Base-by-base conservation (phyloP, 1,139 yeast genomes). In the Diutina ranongensis region DNA sequence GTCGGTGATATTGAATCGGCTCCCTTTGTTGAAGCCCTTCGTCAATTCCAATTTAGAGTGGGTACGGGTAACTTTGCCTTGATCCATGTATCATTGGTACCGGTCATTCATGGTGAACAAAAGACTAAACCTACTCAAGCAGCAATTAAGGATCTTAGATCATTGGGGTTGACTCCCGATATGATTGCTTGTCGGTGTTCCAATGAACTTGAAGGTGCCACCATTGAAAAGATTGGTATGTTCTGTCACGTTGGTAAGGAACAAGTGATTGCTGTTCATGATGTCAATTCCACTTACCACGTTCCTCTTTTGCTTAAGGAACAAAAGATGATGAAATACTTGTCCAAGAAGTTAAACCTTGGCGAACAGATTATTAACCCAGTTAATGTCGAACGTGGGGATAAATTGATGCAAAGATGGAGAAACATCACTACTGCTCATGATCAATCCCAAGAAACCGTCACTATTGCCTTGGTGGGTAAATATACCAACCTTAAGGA, bases 51-150 rank as follows among this genome's bases (percentile, higher is more conserved):
- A 71, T 92, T 92, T 70, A 80, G 96, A 62, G 97, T 89, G 52
- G 98, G 98, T 20, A 69, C 73, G 51, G 96, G 86, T 51, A 92
- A 86, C 69, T 92, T 94, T 67, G 95, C 97, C 16, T 74, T 94
- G 61, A 87, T 92, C 58, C 99, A 92, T 58, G 99, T 92, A 48
- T 89, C 97, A 45, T 74, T 92, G 55, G 97, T 92, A 42, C 97
- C 97, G 36, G 97, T 92, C 46, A 92, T 92, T 58, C 95, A 88
- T 55, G 98, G 97, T 50, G 99, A 92, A 71, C 96, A 92, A 68
- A 92, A 92, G 74, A 92, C 99, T 45, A 92, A 92, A 68, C 99
- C 99, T 49, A 92, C 99, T 10, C 99, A 92, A 70, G 98, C 97
- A 51, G 99, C 99, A 42, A 85, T 94, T 59, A 87, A 88, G 64